These are phyloP conservation scores for Angomonas desouzai DNA, from an alignment of 208 protist genomes.

Conservation along the genomic window DNA sequence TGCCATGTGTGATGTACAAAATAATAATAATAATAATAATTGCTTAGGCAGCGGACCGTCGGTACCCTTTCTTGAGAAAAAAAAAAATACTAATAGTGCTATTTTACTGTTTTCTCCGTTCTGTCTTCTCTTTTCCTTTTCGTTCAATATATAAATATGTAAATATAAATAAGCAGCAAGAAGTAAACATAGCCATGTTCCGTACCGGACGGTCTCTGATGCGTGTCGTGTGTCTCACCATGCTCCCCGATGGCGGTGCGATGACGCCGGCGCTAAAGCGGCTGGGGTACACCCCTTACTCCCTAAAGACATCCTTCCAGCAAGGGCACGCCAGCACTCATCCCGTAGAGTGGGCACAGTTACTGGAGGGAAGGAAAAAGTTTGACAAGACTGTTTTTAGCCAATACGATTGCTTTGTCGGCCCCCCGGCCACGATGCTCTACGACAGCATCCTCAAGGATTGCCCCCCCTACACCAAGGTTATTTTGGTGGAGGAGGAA, in stretches of 20 bases:
- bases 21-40: too few species aligned
- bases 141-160: not conserved
- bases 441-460: conserved; percentile 55
- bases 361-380: conserved; percentile 28
- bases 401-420: conserved; percentile 54
- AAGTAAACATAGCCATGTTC: too few species aligned
- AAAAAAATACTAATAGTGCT: too few species aligned
- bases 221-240: conserved; percentile 67
- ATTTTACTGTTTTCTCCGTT: conserved; percentile 10
- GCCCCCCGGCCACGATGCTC: conserved; percentile 44
- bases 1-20: too few species aligned
- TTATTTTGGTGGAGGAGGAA: conserved; percentile 60
- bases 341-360: conserved; percentile 39
- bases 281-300: conserved; percentile 75
- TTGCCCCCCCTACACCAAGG: conserved; percentile 71
- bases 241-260: conserved; percentile 56
- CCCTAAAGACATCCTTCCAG: conserved; percentile 41
- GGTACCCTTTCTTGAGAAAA: too few species aligned
- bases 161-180: too few species aligned
- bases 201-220: conserved; percentile 17
- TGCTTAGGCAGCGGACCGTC: too few species aligned
- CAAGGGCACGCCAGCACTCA: conserved; percentile 43
- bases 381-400: conserved; percentile 37
- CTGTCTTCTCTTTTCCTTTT: conserved; percentile 10
- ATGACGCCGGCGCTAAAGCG: conserved; percentile 39